Evolutionary conservation across 352 stramenopile genomes (phyloP), one percentile per base, ranked within the genome.

Genomic region (Globisporangium middletonii): DNA sequence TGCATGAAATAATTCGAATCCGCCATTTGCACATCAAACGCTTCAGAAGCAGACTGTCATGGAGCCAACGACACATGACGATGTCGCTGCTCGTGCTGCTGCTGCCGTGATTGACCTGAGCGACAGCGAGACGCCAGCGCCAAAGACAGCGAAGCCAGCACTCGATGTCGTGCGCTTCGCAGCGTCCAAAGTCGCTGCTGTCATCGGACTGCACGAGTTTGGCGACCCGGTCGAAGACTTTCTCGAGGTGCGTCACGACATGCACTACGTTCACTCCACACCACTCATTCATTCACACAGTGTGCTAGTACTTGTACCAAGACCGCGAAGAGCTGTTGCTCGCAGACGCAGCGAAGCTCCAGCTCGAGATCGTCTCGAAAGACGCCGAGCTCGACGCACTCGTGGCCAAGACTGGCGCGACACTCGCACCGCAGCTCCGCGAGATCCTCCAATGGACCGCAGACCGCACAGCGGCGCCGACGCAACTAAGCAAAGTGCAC

Each of bases 141-240:
- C 12, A 12, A 9, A 38, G 33, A 9, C 7, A 38, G 33, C 9
- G 12, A 9, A 9, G 33, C 33, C 7, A 13, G 33, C 33, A 9
- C 33, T 38, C 33, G 33, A 38, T 38, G 60, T 80, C 28, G 65
- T 90, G 53, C 83, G 74, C 52, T 78, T 86, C 47, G 81, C 80
- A 37, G 83, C 83, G 48, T 91, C 80, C 30, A 87, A 85, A 49
- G 75, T 93, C 46, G 83, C 83, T 49, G 68, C 79, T 7, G 65
- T 88, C 30, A 68, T 82, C 35, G 80, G 83, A 35, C 69, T 93
- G 41, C 83, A 92, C 56, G 83, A 88, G 62, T 92, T 78, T 53
- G 78, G 75, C 1, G 73, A 90, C 54, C 50, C 77, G 2, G 53
- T 65, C 1, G 79, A 88, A 38, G 71, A 77, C 45, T 65, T 79